phyloP scores from a whole-genome alignment of 225 moss, liverwort and hornwort species.

The Rhytidiadelphus loreus region DNA sequence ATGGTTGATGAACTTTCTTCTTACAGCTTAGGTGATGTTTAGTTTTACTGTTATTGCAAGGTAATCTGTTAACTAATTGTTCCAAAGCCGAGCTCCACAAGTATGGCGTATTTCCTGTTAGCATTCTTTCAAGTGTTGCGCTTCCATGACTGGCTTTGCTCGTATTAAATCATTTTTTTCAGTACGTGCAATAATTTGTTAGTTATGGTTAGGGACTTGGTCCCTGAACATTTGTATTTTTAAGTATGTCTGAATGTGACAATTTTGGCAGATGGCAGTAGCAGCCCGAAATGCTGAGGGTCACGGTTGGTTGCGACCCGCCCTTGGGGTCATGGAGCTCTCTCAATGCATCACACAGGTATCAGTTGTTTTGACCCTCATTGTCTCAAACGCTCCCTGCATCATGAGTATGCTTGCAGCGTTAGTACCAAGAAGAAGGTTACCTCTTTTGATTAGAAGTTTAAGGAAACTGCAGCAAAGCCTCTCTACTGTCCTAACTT shows the following conservation, averaged over 20 bases:
- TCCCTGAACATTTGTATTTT: neutral
- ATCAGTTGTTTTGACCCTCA: neutral
- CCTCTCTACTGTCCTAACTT: neutral
- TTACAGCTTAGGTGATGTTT: neutral
- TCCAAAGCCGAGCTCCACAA: neutral
- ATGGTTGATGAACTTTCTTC: neutral
- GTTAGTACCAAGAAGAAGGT: neutral
- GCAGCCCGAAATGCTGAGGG: constrained; percentile 79
- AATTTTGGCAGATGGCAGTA: constrained; percentile 71
- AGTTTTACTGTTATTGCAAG: neutral
- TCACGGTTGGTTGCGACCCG: constrained; percentile 94
- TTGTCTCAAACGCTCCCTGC: neutral
- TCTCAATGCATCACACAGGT: constrained; percentile 96
- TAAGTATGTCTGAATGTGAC: neutral
- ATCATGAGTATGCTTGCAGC: neutral
- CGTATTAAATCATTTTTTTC: neutral
- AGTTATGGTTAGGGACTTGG: neutral
- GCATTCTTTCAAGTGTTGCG: neutral
- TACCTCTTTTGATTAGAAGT: neutral
- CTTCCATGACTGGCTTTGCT: neutral
- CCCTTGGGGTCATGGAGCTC: constrained; percentile 95
- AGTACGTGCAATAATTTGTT: neutral
- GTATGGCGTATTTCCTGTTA: neutral
- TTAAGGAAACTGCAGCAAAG: neutral
- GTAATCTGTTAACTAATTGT: neutral